These are phyloP conservation scores for Rhizophora mangle DNA, from an alignment of 345 rosid species.

Conservation along the genomic window DNA sequence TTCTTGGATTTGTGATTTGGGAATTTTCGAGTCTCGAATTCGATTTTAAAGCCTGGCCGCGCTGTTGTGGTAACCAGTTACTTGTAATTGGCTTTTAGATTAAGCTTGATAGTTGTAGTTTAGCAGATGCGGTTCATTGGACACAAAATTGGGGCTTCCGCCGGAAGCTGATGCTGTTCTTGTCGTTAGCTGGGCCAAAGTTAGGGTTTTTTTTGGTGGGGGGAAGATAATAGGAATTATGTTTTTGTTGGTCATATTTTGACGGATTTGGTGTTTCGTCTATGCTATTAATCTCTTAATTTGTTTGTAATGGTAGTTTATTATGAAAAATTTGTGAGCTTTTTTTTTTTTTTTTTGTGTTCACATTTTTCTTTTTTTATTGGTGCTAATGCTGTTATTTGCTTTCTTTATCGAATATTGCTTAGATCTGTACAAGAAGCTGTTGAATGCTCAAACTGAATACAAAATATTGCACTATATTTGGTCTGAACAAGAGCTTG, in stretches of 20 bases:
- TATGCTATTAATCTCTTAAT: neutral
- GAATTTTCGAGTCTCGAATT: neutral
- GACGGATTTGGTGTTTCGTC: no score
- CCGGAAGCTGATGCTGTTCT: neutral
- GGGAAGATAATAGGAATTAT: neutral
- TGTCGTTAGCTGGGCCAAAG: neutral
- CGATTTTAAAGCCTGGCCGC: slow-evolving; percentile 12
- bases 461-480: slow-evolving; percentile 26
- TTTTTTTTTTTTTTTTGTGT: neutral
- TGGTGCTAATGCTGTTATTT: slow-evolving; percentile 23
- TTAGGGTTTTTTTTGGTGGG: no score
- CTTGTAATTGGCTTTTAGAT: slow-evolving; percentile 14
- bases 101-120: slow-evolving; percentile 10
- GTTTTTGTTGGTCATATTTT: no score
- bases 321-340: neutral
- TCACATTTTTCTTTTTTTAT: slow-evolving; percentile 1
- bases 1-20: slow-evolving; percentile 13
- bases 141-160: slow-evolving; percentile 11
- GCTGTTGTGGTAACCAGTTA: slow-evolving; percentile 11
- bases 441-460: slow-evolving; percentile 43
- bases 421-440: slow-evolving; percentile 43
- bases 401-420: slow-evolving; percentile 30
- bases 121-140: slow-evolving; percentile 2
- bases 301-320: neutral
- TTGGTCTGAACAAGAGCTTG: slow-evolving; percentile 30